These are phyloP conservation scores for Ustilago vetiveriae DNA, from an alignment of 1,284 basidiomycete genomes.

Conservation along the genomic window DNA sequence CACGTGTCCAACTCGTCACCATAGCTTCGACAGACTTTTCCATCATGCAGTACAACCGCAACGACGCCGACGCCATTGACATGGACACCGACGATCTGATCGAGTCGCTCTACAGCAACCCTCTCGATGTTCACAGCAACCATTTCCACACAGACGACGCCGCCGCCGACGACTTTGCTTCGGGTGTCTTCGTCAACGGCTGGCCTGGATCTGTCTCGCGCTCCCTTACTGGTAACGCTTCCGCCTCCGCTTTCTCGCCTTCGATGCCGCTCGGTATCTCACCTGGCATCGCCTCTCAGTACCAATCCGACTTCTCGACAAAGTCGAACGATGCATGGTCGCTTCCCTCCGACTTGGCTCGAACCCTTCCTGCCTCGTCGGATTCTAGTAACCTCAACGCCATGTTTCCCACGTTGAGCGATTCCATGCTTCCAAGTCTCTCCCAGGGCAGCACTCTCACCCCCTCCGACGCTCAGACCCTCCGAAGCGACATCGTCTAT, in stretches of 20 bases:
- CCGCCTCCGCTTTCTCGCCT: conserved; percentile 23
- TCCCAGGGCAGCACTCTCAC: conserved; percentile 14
- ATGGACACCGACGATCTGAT: conserved; percentile 37
- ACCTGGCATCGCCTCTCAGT: conserved; percentile 15
- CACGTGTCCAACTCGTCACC: no score
- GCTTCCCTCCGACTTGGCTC: conserved; percentile 4
- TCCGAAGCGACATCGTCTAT: conserved; percentile 20
- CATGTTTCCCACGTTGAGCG: conserved; percentile 6
- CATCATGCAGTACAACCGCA: conserved; percentile 21
- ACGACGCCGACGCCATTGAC: conserved; percentile 17
- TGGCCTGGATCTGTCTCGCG: conserved; percentile 10
- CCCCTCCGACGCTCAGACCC: conserved; percentile 19
- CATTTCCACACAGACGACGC: neutral
- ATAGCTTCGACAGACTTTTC: no score
- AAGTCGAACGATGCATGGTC: conserved; percentile 13
- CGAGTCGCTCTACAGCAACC: conserved; percentile 13
- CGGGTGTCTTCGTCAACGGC: neutral
- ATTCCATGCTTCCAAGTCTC: conserved; percentile 11
- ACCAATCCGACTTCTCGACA: conserved; percentile 1
- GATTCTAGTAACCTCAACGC: conserved; percentile 4
- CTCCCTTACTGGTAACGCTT: conserved; percentile 11
- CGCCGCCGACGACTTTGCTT: neutral
- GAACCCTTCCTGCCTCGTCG: neutral
- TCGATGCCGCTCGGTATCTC: conserved; percentile 14
- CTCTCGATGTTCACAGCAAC: neutral